Conservation (phyloP, 2,329 filamentous ascomycete species). For the Penicillium sp. region DNA sequence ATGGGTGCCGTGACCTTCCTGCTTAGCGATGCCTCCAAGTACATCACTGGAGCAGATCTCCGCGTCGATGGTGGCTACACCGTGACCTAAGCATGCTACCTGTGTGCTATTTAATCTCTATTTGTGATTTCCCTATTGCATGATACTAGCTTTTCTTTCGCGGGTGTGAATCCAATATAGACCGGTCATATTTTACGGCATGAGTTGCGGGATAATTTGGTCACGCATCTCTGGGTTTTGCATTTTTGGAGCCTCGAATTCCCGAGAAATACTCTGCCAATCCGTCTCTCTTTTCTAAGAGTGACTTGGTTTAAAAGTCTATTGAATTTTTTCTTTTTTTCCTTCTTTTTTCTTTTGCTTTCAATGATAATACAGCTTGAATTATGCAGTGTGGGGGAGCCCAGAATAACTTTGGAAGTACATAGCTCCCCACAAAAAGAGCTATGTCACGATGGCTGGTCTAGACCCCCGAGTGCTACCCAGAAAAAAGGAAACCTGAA, state of each 20-base stretch:
- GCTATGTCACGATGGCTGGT: background rate
- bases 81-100: constrained; percentile 57
- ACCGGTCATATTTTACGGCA: background rate
- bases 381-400: background rate
- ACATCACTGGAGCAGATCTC: constrained; percentile 73
- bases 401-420: too few relatives aligned
- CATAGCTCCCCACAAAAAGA: background rate
- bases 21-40: constrained; percentile 72
- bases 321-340: too few relatives aligned
- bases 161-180: background rate
- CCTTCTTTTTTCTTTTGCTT: background rate
- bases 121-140: constrained; percentile 1
- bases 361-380: background rate
- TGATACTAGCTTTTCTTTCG: background rate
- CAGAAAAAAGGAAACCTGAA: background rate
- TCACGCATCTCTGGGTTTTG: background rate
- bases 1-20: constrained; percentile 91
- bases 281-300: background rate
- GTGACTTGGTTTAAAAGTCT: background rate
- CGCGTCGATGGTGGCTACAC: constrained; percentile 88
- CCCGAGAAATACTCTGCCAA: background rate
- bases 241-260: background rate
- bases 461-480: background rate
- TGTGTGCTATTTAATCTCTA: background rate
- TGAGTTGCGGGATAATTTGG: background rate